phyloP scores from a whole-genome alignment of 495 filamentous ascomycete species.

The Neurospora discreta region DNA sequence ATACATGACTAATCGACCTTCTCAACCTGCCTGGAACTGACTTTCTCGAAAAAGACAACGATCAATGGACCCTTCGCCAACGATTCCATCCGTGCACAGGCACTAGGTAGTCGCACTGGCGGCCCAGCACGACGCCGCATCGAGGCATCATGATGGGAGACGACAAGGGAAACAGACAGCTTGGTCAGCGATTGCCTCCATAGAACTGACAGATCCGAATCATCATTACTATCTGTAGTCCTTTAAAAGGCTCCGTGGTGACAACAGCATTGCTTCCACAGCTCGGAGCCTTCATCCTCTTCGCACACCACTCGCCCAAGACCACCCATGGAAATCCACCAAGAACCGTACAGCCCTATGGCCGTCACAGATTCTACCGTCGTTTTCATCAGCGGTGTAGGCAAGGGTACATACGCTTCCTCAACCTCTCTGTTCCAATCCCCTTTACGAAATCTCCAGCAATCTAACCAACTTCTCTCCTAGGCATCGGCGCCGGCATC shows the following conservation, averaged over 20 bases:
- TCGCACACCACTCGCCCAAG: neutral
- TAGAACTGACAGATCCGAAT: neutral
- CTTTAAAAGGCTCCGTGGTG: neutral
- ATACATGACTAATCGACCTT: neutral
- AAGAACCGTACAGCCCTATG: neutral
- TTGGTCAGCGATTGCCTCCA: neutral
- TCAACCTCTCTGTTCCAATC: too few species aligned
- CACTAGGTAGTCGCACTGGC: neutral
- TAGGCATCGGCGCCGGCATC: constrained; percentile 13
- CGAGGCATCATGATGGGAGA: neutral
- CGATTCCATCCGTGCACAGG: neutral
- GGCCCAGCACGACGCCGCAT: neutral
- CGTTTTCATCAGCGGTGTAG: constrained; percentile 9
- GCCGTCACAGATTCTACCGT: constrained; percentile 4
- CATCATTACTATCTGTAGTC: neutral
- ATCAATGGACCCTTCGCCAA: neutral
- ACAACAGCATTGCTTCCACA: neutral
- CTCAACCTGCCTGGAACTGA: neutral
- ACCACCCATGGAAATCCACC: neutral
- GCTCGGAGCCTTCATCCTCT: neutral
- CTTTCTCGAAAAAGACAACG: neutral
- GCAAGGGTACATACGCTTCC: neutral
- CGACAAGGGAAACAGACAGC: neutral
- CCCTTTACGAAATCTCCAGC: too few species aligned
- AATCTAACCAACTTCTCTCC: too few species aligned